A percentile compares a stretch with the other conserved stretches of the same genome.
Conservation (phyloP, 768 basidiomycete genomes). For the Fomitopsis serialis region DNA sequence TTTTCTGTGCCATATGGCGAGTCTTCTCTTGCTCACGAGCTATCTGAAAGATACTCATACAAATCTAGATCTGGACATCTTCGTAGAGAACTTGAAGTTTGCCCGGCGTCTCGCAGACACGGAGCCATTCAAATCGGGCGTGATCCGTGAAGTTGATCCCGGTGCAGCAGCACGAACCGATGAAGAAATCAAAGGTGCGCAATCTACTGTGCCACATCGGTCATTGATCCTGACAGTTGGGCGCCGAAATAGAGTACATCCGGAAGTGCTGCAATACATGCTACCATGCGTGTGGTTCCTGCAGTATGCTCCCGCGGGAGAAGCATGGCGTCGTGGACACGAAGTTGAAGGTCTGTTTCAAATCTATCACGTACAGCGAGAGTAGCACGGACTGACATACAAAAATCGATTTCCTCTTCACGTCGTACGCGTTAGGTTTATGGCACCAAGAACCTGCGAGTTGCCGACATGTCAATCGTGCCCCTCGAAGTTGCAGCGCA, state of each 20-base stretch:
- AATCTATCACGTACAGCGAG: too few relatives aligned
- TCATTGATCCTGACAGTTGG: too few relatives aligned
- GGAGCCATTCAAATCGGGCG: conserved; percentile 8
- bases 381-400: too few relatives aligned
- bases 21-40: not conserved
- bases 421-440: conserved; percentile 3
- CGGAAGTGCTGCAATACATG: not conserved
- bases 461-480: conserved; percentile 9
- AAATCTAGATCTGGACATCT: conserved; percentile 17
- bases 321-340: conserved; percentile 34
- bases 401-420: too few relatives aligned
- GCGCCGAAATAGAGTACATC: not conserved
- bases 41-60: not conserved
- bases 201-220: too few relatives aligned
- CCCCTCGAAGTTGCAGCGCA: conserved; percentile 6
- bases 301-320: conserved; percentile 34
- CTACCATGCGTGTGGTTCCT: conserved; percentile 28
- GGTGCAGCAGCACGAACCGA: not conserved
- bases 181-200: not conserved
- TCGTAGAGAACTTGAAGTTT: conserved; percentile 23
- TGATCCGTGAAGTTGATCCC: not conserved
- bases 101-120: conserved; percentile 13
- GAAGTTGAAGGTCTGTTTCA: conserved; percentile 25
- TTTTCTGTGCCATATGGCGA: conserved; percentile 17
- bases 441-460: conserved; percentile 12